phyloP scores from a whole-genome alignment of 805 yeast genomes.

The Cyberlindnera veronae region DNA sequence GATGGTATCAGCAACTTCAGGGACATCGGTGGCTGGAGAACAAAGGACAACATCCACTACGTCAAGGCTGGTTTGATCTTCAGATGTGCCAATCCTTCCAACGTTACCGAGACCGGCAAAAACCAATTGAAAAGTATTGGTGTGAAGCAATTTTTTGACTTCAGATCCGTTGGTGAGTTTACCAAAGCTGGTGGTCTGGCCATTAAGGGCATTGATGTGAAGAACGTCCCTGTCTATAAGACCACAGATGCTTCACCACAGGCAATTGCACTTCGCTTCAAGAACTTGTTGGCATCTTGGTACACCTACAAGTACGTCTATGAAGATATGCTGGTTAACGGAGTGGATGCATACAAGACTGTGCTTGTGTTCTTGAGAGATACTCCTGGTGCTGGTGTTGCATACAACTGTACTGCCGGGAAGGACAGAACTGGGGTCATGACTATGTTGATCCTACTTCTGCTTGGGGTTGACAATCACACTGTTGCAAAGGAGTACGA shows the following conservation, averaged over 20 bases:
- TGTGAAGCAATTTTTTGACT: conserved; percentile 58
- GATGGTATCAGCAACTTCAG: conserved; percentile 73
- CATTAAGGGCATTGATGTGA: conserved; percentile 43
- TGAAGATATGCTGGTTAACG: conserved; percentile 50
- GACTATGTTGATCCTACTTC: conserved; percentile 59
- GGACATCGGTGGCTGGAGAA: conserved; percentile 74
- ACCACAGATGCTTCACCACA: conserved; percentile 60
- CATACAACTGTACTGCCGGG: conserved; percentile 82
- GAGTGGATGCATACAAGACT: conserved; percentile 42
- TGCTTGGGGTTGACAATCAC: conserved; percentile 63
- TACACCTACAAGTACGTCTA: conserved; percentile 63
- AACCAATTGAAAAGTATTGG: conserved; percentile 33
- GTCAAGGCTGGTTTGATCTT: conserved; percentile 54
- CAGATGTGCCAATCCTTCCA: conserved; percentile 60
- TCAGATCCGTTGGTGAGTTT: conserved; percentile 60
- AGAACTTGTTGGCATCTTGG: conserved; percentile 54
- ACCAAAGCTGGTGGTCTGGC: conserved; percentile 41
- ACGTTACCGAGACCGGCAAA: conserved; percentile 53
- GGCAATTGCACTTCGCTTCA: conserved; percentile 52
- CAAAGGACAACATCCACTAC: conserved; percentile 33
- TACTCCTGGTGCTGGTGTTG: conserved; percentile 44
- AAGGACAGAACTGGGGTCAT: conserved; percentile 82
- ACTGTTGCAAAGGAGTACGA: conserved; percentile 75
- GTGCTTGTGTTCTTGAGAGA: conserved; percentile 58
- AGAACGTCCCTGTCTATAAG: conserved; percentile 55